A percentile compares a stretch with the other conserved stretches of the same genome.
phyloP scores from a whole-genome alignment of 2,329 filamentous ascomycete species.

The Fusarium solani-melongenae region DNA sequence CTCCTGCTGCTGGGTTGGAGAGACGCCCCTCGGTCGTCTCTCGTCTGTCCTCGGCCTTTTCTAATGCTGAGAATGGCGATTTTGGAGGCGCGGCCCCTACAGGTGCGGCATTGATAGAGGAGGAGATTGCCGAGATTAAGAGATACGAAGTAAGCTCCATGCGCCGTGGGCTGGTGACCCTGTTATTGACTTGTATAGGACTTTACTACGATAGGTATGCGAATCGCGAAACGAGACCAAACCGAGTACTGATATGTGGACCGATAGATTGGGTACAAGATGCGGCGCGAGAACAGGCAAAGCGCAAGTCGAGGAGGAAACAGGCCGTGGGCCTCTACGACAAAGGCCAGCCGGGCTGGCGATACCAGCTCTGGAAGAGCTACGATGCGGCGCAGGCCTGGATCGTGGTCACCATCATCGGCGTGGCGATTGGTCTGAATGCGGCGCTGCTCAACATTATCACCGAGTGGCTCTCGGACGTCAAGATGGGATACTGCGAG shows the following conservation, averaged over 20 bases:
- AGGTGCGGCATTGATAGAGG: constrained; percentile 80
- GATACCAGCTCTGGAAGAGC: constrained; percentile 81
- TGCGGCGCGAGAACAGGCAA: constrained; percentile 87
- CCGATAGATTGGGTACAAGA: constrained; percentile 93
- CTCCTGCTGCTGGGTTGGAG: constrained; percentile 49
- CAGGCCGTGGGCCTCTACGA: constrained; percentile 79
- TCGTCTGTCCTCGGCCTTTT: constrained; percentile 75
- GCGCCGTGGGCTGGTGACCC: constrained; percentile 41
- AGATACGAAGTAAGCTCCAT: constrained; percentile 78
- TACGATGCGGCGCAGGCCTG: constrained; percentile 98
- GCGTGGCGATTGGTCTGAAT: constrained; percentile 91
- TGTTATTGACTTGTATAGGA: constrained; percentile 61
- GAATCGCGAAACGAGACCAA: constrained; percentile 7
- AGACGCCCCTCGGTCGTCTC: constrained; percentile 70
- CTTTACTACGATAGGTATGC: constrained; percentile 88
- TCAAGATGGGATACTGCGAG: constrained; percentile 95
- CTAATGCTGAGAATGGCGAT: constrained; percentile 72
- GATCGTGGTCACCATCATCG: constrained; percentile 96
- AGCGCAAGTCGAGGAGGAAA: constrained; percentile 80
- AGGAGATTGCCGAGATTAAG: constrained; percentile 98
- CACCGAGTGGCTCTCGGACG: constrained; percentile 95
- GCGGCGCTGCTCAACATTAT: constrained; percentile 94
- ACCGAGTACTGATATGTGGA: constrained; percentile 45
- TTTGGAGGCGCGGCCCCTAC: constrained; percentile 60
- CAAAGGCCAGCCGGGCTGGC: constrained; percentile 77